These are phyloP conservation scores for Lactarius sp. DNA, from an alignment of 768 basidiomycete species.

Conservation along the genomic window DNA sequence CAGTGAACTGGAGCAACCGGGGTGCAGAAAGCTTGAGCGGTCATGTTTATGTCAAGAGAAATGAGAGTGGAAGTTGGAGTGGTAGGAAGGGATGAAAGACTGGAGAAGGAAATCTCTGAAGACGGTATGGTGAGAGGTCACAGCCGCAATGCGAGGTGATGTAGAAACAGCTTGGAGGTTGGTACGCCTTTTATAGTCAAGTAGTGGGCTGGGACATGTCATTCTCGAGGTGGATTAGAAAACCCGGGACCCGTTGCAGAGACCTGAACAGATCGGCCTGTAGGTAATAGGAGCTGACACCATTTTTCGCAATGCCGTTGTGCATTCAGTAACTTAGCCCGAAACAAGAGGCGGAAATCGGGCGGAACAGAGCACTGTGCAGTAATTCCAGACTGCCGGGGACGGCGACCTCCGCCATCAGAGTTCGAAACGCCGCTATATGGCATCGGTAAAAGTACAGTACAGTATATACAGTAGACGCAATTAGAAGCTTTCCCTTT, in stretches of 20 bases:
- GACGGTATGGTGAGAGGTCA: neutral
- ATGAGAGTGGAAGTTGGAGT: neutral
- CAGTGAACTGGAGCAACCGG: neutral
- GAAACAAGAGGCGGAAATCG: neutral
- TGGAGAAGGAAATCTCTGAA: neutral
- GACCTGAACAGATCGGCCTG: neutral
- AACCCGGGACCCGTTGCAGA: neutral
- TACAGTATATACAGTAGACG: too few relatives aligned
- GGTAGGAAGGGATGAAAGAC: neutral
- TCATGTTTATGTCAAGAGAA: conserved; percentile 6
- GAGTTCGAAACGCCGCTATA: too few relatives aligned
- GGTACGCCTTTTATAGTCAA: neutral
- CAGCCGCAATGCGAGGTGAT: neutral
- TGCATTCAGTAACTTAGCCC: neutral
- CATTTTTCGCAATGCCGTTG: neutral
- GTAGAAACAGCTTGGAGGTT: neutral
- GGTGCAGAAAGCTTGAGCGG: neutral
- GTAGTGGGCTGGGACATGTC: neutral
- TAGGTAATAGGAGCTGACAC: neutral
- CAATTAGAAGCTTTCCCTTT: neutral
- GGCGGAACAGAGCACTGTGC: neutral
- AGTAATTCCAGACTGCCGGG: neutral
- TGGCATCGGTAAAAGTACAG: neutral
- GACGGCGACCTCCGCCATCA: neutral
- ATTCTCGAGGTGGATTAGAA: neutral